Conservation (phyloP, 805 yeast species). For the Kodamaea kakaduensis region DNA sequence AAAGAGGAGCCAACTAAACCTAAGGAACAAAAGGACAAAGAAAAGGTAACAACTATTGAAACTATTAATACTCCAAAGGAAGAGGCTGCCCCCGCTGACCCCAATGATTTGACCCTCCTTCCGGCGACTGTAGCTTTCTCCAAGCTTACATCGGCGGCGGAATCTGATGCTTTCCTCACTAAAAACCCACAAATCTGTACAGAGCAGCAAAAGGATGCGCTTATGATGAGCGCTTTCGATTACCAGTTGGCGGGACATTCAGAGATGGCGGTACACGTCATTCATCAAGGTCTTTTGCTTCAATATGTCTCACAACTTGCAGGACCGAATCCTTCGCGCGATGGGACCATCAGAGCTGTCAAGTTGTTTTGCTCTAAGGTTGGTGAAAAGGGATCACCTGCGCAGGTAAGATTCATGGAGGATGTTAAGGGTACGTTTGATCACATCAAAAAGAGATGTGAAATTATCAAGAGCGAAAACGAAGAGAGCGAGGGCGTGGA, state of each 20-base stretch:
- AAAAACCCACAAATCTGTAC: slow-evolving; percentile 66
- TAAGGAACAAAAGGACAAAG: slow-evolving; percentile 15
- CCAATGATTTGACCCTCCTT: slow-evolving; percentile 7
- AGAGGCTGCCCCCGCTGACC: slow-evolving; percentile 1
- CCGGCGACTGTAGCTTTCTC: slow-evolving; percentile 68
- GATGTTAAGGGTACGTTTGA: slow-evolving; percentile 71
- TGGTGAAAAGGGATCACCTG: slow-evolving; percentile 50
- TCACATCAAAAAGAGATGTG: slow-evolving; percentile 76
- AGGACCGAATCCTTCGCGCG: slow-evolving; percentile 29
- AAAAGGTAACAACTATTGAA: slow-evolving; percentile 23
- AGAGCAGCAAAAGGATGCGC: slow-evolving; percentile 85
- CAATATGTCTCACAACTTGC: slow-evolving; percentile 60
- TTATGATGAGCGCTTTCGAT: slow-evolving; percentile 91
- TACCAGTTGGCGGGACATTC: slow-evolving; percentile 62
- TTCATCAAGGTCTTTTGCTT: slow-evolving; percentile 73
- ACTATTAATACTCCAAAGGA: background rate
- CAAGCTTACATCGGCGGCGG: slow-evolving; percentile 44
- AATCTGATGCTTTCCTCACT: slow-evolving; percentile 50
- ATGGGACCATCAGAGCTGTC: slow-evolving; percentile 41
- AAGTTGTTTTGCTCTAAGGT: slow-evolving; percentile 67
- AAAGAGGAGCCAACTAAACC: slow-evolving; percentile 12
- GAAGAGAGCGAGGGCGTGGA: slow-evolving; percentile 53
- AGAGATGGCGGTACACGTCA: slow-evolving; percentile 54
- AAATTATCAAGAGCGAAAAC: slow-evolving; percentile 54
- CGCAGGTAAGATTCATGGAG: slow-evolving; percentile 61